Conservation (phyloP, 495 filamentous ascomycete genomes). For the Lophiotrema nucula region DNA sequence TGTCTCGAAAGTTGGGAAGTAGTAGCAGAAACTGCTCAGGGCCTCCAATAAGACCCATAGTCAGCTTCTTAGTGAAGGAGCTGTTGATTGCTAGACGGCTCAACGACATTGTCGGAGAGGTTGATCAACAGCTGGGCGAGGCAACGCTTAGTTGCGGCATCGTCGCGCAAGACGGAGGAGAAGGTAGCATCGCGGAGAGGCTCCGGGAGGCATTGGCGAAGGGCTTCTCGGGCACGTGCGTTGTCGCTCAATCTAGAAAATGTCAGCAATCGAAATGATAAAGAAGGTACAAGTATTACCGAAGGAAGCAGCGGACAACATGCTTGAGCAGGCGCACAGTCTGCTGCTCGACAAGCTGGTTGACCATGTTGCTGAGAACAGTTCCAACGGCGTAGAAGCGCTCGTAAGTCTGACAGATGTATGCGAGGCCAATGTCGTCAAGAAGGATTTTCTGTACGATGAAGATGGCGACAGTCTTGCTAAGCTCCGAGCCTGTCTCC, state of each 20-base stretch:
- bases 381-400: constrained; percentile 99
- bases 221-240: constrained; percentile 88
- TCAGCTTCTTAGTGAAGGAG: constrained; percentile 25
- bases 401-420: constrained; percentile 99
- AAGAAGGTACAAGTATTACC: constrained; percentile 50
- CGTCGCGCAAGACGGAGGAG: constrained; percentile 91
- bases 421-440: constrained; percentile 94
- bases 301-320: constrained; percentile 93
- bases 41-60: too few species aligned
- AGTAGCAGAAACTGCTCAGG: too few species aligned
- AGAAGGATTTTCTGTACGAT: constrained; percentile 99
- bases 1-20: too few species aligned
- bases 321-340: constrained; percentile 96
- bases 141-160: constrained; percentile 97
- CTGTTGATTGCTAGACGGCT: constrained; percentile 41
- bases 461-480: constrained; percentile 99
- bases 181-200: constrained; percentile 96
- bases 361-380: constrained; percentile 98
- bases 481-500: constrained; percentile 97
- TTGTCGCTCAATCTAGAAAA: constrained; percentile 81
- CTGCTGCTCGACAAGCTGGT: constrained; percentile 94
- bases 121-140: constrained; percentile 96
- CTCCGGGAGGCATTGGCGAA: constrained; percentile 94
- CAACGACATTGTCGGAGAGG: constrained; percentile 87
- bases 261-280: constrained; percentile 8